Evolutionary conservation across 2,329 filamentous ascomycete species (phyloP).

Genomic region (Tolypocladium amazonense): DNA sequence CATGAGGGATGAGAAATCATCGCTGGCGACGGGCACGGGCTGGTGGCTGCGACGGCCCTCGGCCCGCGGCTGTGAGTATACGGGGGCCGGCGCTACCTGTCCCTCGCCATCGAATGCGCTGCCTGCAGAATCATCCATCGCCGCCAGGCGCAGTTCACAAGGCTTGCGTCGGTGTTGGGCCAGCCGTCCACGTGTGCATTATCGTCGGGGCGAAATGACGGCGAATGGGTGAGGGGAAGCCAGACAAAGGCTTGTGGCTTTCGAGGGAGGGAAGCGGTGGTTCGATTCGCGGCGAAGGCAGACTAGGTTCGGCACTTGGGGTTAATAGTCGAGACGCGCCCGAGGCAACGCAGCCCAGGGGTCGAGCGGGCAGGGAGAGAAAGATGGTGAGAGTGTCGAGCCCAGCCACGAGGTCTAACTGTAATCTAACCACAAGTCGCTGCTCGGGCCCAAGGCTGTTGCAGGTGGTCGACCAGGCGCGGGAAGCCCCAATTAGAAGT

Average conservation of each 20-base stretch:
- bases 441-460: neutral
- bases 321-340: neutral
- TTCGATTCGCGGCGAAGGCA: neutral
- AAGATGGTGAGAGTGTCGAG: neutral
- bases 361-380: neutral
- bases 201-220: neutral
- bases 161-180: neutral
- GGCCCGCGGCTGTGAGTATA: slow-evolving; percentile 1
- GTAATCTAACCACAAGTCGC: slow-evolving; percentile 1
- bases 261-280: neutral
- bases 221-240: neutral
- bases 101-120: neutral
- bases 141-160: neutral
- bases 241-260: neutral
- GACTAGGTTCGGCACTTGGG: neutral
- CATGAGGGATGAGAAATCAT: slow-evolving; percentile 25
- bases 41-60: slow-evolving; percentile 4
- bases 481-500: neutral
- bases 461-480: neutral
- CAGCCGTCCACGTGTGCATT: slow-evolving; percentile 3
- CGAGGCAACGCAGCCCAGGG: neutral
- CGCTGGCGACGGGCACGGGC: slow-evolving; percentile 9
- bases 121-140: slow-evolving; percentile 2
- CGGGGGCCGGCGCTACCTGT: slow-evolving; percentile 2
- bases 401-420: neutral